A percentile compares a stretch with the other conserved stretches of the same genome.
These are phyloP conservation scores for Clonostachys sp. DNA, from an alignment of 2,329 filamentous ascomycete species.

Conservation along the genomic window DNA sequence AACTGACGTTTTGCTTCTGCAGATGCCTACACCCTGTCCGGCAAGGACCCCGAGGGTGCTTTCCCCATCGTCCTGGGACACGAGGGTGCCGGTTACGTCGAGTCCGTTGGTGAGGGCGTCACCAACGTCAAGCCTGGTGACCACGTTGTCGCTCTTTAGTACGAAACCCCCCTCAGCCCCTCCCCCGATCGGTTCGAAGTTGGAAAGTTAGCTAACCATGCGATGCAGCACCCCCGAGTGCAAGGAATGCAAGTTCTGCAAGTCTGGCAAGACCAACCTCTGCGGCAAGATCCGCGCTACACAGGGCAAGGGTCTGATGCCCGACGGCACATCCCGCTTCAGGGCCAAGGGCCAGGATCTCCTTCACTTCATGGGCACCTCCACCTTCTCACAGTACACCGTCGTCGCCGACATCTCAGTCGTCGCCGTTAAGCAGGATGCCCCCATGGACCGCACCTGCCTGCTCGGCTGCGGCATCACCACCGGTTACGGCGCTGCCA, in stretches of 20 bases:
- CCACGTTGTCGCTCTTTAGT: slow-evolving; percentile 87
- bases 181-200: background rate
- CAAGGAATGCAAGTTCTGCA: slow-evolving; percentile 98
- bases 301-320: slow-evolving; percentile 94
- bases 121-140: slow-evolving; percentile 92
- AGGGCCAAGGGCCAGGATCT: slow-evolving; percentile 91
- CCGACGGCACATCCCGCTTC: slow-evolving; percentile 93
- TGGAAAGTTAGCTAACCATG: background rate
- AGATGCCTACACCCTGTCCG: slow-evolving; percentile 93
- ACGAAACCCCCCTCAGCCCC: slow-evolving; percentile 25
- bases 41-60: slow-evolving; percentile 94
- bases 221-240: slow-evolving; percentile 82
- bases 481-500: slow-evolving; percentile 93
- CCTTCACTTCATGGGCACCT: slow-evolving; percentile 98
- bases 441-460: slow-evolving; percentile 93
- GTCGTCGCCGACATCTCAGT: slow-evolving; percentile 98
- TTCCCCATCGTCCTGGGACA: slow-evolving; percentile 88
- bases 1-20: slow-evolving; percentile 1
- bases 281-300: slow-evolving; percentile 98
- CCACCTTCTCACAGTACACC: slow-evolving; percentile 98
- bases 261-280: slow-evolving; percentile 97
- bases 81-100: slow-evolving; percentile 87
- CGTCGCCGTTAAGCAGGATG: slow-evolving; percentile 84
- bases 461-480: slow-evolving; percentile 97
- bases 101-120: slow-evolving; percentile 91